phyloP scores from a whole-genome alignment of 331 rosid species.

The Malus hybrid region DNA sequence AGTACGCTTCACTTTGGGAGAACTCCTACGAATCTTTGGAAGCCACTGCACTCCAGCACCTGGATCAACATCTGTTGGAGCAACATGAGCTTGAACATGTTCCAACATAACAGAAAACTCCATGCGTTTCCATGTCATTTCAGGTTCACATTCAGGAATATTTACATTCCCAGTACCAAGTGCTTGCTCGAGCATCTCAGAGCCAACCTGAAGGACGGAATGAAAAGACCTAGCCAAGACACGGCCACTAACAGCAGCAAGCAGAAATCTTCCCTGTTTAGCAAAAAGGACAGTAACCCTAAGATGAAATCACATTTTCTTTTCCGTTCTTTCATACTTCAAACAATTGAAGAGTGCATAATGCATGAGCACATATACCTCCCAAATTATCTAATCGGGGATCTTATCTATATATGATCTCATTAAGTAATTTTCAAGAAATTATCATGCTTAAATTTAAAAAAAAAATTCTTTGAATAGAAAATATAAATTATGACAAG shows the following conservation, averaged over 20 bases:
- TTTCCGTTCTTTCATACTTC: neutral
- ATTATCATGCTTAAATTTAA: too few species aligned
- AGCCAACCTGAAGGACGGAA: constrained; percentile 91
- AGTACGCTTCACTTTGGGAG: constrained; percentile 96
- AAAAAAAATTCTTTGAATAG: too few species aligned
- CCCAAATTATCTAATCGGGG: too few species aligned
- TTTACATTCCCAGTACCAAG: constrained; percentile 55
- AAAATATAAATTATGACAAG: too few species aligned
- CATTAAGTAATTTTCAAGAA: too few species aligned
- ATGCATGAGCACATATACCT: neutral
- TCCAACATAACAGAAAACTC: constrained; percentile 94
- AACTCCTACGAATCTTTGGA: constrained; percentile 82
- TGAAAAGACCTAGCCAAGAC: constrained; percentile 93
- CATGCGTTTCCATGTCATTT: constrained; percentile 94
- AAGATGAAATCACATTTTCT: neutral
- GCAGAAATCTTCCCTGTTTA: constrained; percentile 95
- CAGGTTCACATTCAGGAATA: constrained; percentile 70
- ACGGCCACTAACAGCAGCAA: constrained; percentile 94
- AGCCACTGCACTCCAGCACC: constrained; percentile 99
- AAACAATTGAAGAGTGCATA: neutral
- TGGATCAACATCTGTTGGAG: constrained; percentile 99
- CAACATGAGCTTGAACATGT: constrained; percentile 99
- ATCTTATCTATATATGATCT: too few species aligned
- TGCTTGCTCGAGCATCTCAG: constrained; percentile 90
- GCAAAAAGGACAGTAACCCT: constrained; percentile 8